Evolutionary conservation across 2,329 filamentous ascomycete species (phyloP), one percentile per base, ranked within the genome.

Genomic region (Beauveria sp.): DNA sequence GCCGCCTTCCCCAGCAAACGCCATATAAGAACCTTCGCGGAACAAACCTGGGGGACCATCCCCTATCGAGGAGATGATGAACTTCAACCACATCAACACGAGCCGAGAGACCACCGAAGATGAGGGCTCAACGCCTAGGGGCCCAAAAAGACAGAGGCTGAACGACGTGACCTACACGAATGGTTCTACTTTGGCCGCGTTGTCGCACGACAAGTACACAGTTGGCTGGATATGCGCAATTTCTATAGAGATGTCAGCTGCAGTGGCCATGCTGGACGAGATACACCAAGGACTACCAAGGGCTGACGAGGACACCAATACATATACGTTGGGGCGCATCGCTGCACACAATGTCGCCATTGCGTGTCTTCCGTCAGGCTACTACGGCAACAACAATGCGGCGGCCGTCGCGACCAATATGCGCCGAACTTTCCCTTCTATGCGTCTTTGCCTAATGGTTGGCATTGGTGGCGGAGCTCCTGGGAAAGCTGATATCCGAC

Each of bases 391-490:
- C 58, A 61, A 59, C 34, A 52, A 61, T 22, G 45, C 62, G 9
- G 52, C 51, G 34, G 46, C 52, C 20, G 62, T 63, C 9, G 53
- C 62, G 6, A 65, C 50, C 6, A 64, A 67, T 14, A 34, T 68
- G 16, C 58, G 34, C 0, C 60, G 63, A 1, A 66, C 61, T 0
- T 68, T 68, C 28, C 61, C 61, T 0, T 46, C 14, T 1, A 58
- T 65, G 3, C 60, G 38, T 0, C 22, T 63, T 2, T 40, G 57
- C 3, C 24, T 68, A 6, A 66, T 71, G 56, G 70, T 72, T 8
- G 70, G 70, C 2, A 69, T 72, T 1, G 70, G 70, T 9, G 69
- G 70, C 9, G 70, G 68, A 1, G 65, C 65, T 0, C 70, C 70
- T 1, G 59, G 57, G 2, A 57, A 45, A 34, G 45, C 43, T 3